A percentile compares a stretch with the other conserved stretches of the same genome.
Conservation (phyloP, 176 grass and related monocot genomes). For the Avena atlantica region DNA sequence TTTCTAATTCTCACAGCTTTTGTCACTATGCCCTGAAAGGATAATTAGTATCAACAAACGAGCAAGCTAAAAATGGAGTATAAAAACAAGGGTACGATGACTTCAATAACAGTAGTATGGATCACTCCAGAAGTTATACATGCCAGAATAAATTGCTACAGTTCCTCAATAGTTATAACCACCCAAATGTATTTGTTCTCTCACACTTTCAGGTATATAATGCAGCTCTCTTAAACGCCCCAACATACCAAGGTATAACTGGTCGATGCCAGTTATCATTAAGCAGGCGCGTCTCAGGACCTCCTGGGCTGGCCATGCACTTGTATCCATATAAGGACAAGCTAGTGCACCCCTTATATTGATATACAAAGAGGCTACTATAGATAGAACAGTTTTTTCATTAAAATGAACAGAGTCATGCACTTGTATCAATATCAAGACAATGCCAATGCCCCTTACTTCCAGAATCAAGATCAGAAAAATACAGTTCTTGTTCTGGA, state of each 20-base stretch:
- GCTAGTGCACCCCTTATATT: not conserved
- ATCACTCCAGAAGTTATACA: not conserved
- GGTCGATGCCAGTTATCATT: not conserved
- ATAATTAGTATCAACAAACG: not conserved
- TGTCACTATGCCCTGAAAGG: conserved; percentile 67
- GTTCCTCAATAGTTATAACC: not conserved
- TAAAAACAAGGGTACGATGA: not conserved
- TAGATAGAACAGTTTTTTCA: not conserved
- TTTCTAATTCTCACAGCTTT: conserved; percentile 82
- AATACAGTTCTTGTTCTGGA: not conserved
- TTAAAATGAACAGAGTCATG: not conserved
- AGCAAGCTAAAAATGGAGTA: not conserved
- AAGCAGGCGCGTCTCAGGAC: not conserved
- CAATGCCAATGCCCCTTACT: not conserved
- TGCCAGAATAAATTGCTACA: not conserved
- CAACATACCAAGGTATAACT: not conserved
- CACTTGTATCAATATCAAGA: not conserved
- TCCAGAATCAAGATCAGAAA: conserved; percentile 9
- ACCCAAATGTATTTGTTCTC: not conserved
- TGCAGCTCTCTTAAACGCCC: not conserved
- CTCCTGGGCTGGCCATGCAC: not conserved
- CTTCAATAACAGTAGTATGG: not conserved
- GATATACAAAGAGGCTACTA: not conserved
- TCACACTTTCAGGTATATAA: not conserved
- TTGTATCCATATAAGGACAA: not conserved